Evolutionary conservation across 225 moss, liverwort and hornwort genomes (phyloP).

Genomic region (Marchantia paleacea): DNA sequence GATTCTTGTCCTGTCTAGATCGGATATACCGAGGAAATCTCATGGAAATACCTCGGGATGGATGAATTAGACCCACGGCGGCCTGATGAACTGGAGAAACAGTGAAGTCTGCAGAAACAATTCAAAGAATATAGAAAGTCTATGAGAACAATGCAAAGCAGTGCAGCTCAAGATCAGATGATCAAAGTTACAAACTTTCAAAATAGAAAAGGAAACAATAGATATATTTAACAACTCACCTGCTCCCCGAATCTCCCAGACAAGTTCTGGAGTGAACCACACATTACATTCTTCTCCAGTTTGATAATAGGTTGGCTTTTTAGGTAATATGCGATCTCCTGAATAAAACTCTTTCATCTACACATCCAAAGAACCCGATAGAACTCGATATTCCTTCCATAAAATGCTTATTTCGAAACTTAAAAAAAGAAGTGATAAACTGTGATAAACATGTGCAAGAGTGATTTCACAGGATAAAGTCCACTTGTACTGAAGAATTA

Average conservation of each 20-base stretch:
- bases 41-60: conserved; percentile 83
- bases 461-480: not conserved
- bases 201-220: not conserved
- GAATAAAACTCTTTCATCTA: conserved; percentile 82
- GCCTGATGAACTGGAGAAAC: conserved; percentile 92
- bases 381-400: not conserved
- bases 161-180: not conserved
- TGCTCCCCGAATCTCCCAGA: conserved; percentile 94
- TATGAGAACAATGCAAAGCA: not conserved
- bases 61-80: conserved; percentile 77
- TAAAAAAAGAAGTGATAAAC: too few relatives aligned
- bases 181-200: not conserved
- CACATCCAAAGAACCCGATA: not conserved
- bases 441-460: not conserved
- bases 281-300: conserved; percentile 79
- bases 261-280: conserved; percentile 81
- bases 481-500: not conserved
- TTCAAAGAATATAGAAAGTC: not conserved
- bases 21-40: conserved; percentile 82
- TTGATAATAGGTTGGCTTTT: conserved; percentile 75
- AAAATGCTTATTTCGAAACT: not conserved
- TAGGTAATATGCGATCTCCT: conserved; percentile 56
- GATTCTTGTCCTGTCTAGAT: conserved; percentile 73
- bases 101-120: conserved; percentile 64
- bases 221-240: conserved; percentile 32